Conservation (phyloP, 768 basidiomycete species). For the Leucosporidium yakuticum region DNA sequence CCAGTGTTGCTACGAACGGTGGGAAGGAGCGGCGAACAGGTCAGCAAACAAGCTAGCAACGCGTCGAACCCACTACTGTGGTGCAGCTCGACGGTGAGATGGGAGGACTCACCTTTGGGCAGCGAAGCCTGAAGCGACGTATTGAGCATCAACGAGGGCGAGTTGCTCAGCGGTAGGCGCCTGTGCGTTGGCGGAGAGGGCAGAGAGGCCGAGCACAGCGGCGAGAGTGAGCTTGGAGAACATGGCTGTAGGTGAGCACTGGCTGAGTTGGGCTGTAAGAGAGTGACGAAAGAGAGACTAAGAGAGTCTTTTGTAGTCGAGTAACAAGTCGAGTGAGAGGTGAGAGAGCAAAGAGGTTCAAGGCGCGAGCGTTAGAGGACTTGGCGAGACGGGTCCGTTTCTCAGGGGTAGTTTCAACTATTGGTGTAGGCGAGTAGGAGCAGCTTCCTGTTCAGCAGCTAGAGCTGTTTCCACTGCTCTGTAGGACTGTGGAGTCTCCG, state of each 20-base stretch:
- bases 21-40: background rate
- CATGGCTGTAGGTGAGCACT: too few relatives aligned
- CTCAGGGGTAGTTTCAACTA: too few relatives aligned
- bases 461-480: too few relatives aligned
- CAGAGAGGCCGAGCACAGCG: conserved; percentile 40
- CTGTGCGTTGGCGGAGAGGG: conserved; percentile 5
- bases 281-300: too few relatives aligned
- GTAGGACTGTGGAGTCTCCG: too few relatives aligned
- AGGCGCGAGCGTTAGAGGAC: background rate
- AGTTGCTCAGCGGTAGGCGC: background rate
- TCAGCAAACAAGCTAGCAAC: too few relatives aligned
- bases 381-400: too few relatives aligned
- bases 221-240: conserved; percentile 66
- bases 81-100: background rate
- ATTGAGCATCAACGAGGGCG: conserved; percentile 20
- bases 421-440: too few relatives aligned
- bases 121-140: conserved; percentile 22
- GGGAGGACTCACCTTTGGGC: conserved; percentile 5
- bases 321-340: background rate
- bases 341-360: background rate
- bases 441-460: too few relatives aligned
- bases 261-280: too few relatives aligned
- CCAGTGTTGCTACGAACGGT: background rate
- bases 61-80: background rate
- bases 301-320: background rate